Evolutionary conservation across 2,329 filamentous ascomycete species (phyloP).

Genomic region (Fusarium sp.): DNA sequence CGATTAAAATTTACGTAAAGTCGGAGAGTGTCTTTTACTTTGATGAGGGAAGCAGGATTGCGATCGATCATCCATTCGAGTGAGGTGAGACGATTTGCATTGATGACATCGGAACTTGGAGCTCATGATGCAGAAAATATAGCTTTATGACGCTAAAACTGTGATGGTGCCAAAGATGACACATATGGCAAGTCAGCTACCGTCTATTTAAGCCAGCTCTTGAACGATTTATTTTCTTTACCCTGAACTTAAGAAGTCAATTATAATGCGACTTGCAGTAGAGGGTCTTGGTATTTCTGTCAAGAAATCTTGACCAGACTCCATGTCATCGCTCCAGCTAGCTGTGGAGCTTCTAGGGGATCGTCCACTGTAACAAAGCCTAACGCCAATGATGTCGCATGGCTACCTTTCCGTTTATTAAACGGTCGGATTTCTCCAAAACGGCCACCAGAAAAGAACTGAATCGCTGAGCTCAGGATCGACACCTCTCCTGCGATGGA

Average conservation of each 20-base stretch:
- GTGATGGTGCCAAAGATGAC: background rate
- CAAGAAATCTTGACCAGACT: background rate
- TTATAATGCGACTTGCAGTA: background rate
- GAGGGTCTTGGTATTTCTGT: background rate
- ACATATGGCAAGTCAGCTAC: background rate
- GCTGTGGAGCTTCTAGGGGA: background rate
- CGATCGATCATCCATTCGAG: background rate
- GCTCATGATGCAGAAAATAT: background rate
- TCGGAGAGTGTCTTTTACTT: background rate
- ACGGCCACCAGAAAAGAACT: background rate
- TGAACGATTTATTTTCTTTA: background rate
- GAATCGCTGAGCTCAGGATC: conserved; percentile 8
- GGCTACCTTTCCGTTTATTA: background rate
- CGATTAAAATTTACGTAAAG: background rate
- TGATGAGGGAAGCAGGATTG: background rate
- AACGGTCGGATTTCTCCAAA: background rate
- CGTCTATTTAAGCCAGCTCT: too few relatives aligned
- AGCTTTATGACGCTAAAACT: background rate
- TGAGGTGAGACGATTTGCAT: background rate
- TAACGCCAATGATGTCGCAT: conserved; percentile 5
- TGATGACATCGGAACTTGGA: background rate
- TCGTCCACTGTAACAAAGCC: background rate
- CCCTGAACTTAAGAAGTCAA: background rate
- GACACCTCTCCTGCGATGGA: background rate
- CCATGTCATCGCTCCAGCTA: background rate